phyloP scores from a whole-genome alignment of 768 basidiomycete species.

The Lyophyllum atratum region DNA sequence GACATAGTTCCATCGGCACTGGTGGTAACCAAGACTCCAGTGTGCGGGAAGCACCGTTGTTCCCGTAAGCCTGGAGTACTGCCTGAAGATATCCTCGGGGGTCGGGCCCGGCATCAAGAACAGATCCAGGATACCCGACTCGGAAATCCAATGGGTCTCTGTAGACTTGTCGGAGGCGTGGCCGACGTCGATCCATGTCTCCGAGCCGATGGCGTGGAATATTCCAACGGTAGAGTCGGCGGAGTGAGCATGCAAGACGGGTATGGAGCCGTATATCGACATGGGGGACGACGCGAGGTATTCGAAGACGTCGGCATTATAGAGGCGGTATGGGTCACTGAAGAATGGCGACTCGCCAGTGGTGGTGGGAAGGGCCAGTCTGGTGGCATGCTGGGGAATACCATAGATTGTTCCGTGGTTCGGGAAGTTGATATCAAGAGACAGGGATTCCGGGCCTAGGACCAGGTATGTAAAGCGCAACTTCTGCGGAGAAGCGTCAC shows the following conservation, averaged over 20 bases:
- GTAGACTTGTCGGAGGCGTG: constrained; percentile 70
- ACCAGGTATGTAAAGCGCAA: constrained; percentile 5
- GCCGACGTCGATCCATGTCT: constrained; percentile 93
- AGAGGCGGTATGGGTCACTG: constrained; percentile 91
- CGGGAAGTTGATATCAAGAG: constrained; percentile 92
- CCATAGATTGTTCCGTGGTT: constrained; percentile 91
- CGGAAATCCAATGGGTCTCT: constrained; percentile 95
- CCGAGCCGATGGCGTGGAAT: constrained; percentile 85
- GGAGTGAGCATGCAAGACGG: constrained; percentile 92
- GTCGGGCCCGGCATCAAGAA: constrained; percentile 94
- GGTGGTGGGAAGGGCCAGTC: constrained; percentile 86
- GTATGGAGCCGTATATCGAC: constrained; percentile 90
- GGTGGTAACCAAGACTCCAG: constrained; percentile 94
- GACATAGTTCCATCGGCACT: constrained; percentile 98
- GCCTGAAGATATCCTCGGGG: constrained; percentile 77
- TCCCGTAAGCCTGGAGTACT: constrained; percentile 87
- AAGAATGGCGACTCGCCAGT: constrained; percentile 76
- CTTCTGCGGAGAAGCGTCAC: neutral
- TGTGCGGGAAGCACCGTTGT: constrained; percentile 85
- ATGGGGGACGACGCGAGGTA: constrained; percentile 80
- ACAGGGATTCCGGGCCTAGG: constrained; percentile 93
- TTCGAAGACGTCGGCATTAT: constrained; percentile 96
- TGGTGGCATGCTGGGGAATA: constrained; percentile 94
- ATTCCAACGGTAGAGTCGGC: constrained; percentile 85
- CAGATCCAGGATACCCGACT: constrained; percentile 93